These are phyloP conservation scores for Rhodotorula sphaerocarpa DNA, from an alignment of 768 basidiomycete species.

Conservation along the genomic window DNA sequence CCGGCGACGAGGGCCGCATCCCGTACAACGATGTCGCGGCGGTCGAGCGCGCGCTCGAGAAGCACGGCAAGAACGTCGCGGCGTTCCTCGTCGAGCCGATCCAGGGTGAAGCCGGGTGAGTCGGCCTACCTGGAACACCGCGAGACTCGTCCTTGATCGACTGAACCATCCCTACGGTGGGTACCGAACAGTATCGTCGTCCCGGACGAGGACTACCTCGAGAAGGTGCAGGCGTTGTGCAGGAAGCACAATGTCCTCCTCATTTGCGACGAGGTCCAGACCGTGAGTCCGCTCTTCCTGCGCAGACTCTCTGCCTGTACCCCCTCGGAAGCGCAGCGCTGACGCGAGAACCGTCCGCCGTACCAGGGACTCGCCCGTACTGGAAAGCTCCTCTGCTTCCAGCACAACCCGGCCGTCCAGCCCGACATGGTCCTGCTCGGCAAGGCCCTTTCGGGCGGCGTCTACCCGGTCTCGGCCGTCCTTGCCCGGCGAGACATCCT, in stretches of 20 bases:
- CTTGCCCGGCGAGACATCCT: slow-evolving; percentile 84
- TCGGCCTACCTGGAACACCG: no score
- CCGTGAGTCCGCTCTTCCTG: slow-evolving; percentile 58
- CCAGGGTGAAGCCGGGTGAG: slow-evolving; percentile 81
- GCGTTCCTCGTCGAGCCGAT: slow-evolving; percentile 96
- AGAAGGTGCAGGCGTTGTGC: slow-evolving; percentile 69
- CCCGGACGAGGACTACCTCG: slow-evolving; percentile 77
- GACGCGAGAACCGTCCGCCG: not conserved
- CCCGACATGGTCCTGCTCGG: slow-evolving; percentile 90
- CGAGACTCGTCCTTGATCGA: no score
- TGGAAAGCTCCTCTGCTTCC: slow-evolving; percentile 80
- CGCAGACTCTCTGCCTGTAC: slow-evolving; percentile 9
- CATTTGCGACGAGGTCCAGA: slow-evolving; percentile 98
- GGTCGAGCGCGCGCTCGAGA: slow-evolving; percentile 69
- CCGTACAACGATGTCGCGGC: slow-evolving; percentile 77
- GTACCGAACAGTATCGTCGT: slow-evolving; percentile 67
- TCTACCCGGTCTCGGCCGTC: slow-evolving; percentile 94
- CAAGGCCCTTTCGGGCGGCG: slow-evolving; percentile 93
- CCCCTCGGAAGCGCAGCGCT: not conserved
- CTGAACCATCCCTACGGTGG: no score
- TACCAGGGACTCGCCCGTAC: slow-evolving; percentile 76
- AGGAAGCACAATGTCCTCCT: slow-evolving; percentile 82
- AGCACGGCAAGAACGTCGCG: slow-evolving; percentile 72
- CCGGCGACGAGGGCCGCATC: slow-evolving; percentile 53
- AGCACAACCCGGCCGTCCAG: slow-evolving; percentile 68